Conservation (phyloP, 225 moss, liverwort and hornwort genomes). For the Pseudisothecium myosuroides region DNA sequence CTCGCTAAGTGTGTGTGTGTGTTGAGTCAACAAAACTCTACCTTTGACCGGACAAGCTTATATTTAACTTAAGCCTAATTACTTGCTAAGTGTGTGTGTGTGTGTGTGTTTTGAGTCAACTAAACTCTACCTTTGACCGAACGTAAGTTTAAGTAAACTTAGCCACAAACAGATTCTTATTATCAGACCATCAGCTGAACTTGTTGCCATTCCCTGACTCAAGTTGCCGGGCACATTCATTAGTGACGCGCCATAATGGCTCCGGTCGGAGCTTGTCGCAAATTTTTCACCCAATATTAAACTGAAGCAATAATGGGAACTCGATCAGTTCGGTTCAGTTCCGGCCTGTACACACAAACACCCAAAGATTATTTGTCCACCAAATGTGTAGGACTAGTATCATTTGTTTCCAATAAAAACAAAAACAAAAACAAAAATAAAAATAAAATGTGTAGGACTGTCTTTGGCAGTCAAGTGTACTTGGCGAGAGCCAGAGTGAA, state of each 20-base stretch:
- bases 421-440: too few species aligned
- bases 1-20: neutral
- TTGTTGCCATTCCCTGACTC: neutral
- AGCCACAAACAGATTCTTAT: neutral
- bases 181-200: neutral
- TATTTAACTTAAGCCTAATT: neutral
- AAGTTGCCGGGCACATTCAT: neutral
- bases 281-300: neutral
- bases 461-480: neutral
- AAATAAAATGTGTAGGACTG: neutral
- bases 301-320: neutral
- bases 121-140: neutral
- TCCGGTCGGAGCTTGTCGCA: fast-evolving
- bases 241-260: neutral
- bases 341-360: neutral
- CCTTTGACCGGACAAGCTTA: too few species aligned
- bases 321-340: neutral
- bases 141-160: too few species aligned
- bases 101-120: neutral
- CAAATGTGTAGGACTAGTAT: too few species aligned
- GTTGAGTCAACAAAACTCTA: neutral
- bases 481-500: neutral
- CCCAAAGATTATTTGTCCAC: neutral
- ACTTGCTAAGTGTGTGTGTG: neutral
- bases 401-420: too few species aligned